A percentile compares a stretch with the other conserved stretches of the same genome.
These are phyloP conservation scores for Fusarium acutatum DNA, from an alignment of 2,329 filamentous ascomycete species.

Conservation along the genomic window DNA sequence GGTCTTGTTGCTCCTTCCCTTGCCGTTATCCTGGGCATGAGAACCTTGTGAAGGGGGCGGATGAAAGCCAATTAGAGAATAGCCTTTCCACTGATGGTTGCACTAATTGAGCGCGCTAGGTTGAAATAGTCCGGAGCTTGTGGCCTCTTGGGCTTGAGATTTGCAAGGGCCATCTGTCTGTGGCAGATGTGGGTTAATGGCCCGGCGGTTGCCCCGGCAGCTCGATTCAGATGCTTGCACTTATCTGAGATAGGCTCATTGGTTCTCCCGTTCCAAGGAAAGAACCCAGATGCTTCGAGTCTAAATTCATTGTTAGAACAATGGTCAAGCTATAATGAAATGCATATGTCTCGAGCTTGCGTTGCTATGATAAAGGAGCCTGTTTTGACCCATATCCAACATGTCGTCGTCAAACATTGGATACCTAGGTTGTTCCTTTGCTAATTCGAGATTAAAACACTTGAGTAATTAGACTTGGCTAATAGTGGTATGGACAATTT, in stretches of 20 bases:
- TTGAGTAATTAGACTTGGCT: background rate
- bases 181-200: slow-evolving; percentile 12
- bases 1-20: slow-evolving; percentile 31
- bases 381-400: background rate
- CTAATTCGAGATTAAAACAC: slow-evolving; percentile 1
- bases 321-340: background rate
- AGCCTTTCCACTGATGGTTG: background rate
- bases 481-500: background rate
- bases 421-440: background rate
- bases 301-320: background rate
- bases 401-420: background rate
- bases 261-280: slow-evolving; percentile 12
- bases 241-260: background rate
- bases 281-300: slow-evolving; percentile 5
- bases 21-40: slow-evolving; percentile 31
- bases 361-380: background rate
- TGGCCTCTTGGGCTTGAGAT: slow-evolving; percentile 18
- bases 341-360: background rate
- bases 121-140: slow-evolving; percentile 19
- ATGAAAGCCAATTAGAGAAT: slow-evolving; percentile 21
- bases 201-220: slow-evolving; percentile 33
- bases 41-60: slow-evolving; percentile 24
- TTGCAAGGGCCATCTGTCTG: slow-evolving; percentile 8
- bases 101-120: slow-evolving; percentile 23
- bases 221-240: slow-evolving; percentile 19